Evolutionary conservation across 805 yeast genomes (phyloP).

Genomic region (Yarrowia hollandica): DNA sequence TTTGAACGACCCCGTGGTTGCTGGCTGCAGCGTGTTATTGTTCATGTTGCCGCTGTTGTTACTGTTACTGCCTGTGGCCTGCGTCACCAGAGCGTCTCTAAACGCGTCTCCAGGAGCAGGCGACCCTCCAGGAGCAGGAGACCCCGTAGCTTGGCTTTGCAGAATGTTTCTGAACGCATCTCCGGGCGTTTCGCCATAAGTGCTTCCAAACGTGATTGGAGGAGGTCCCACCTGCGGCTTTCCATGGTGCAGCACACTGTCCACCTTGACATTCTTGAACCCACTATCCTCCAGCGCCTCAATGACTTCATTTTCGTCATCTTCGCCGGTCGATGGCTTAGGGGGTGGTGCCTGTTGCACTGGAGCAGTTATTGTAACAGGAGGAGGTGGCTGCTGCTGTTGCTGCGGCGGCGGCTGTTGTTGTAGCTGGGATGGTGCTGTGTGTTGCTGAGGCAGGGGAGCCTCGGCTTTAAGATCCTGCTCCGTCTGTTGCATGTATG

Average conservation of each 20-base stretch:
- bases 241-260: constrained; percentile 73
- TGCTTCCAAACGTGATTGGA: constrained; percentile 31
- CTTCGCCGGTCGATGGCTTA: constrained; percentile 35
- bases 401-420: not conserved
- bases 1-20: not conserved
- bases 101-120: constrained; percentile 16
- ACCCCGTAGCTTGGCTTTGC: constrained; percentile 17
- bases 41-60: not conserved
- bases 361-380: not conserved
- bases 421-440: no score
- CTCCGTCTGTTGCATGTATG: constrained; percentile 3
- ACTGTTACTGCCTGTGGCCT: not conserved
- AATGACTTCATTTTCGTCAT: constrained; percentile 68
- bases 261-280: constrained; percentile 76
- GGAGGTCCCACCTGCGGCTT: constrained; percentile 50
- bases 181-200: constrained; percentile 19
- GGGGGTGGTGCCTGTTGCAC: constrained; percentile 9
- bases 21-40: constrained; percentile 13
- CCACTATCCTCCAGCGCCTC: constrained; percentile 76
- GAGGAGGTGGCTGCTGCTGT: constrained; percentile 6
- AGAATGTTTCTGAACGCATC: constrained; percentile 22
- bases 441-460: not conserved
- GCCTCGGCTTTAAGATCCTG: constrained; percentile 32
- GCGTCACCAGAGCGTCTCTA: constrained; percentile 3
- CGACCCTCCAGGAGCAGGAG: not conserved